A percentile compares a stretch with the other conserved stretches of the same genome.
Evolutionary conservation across 2,329 filamentous ascomycete genomes (phyloP).

Genomic region (Dryadomyces quercus-mongolicae): DNA sequence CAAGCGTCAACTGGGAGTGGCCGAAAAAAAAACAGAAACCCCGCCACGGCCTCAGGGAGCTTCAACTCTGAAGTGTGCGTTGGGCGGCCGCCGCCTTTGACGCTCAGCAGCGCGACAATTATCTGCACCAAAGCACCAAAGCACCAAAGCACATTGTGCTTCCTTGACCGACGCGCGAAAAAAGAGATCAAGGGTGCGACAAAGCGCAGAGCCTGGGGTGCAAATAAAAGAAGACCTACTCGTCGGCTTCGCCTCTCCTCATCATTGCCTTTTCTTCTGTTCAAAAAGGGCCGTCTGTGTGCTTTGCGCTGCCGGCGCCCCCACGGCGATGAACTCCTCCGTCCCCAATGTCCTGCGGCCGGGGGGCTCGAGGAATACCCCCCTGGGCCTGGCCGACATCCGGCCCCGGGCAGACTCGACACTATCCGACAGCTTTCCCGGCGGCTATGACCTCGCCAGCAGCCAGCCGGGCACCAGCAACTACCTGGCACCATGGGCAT

Average conservation of each 20-base stretch:
- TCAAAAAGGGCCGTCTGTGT: background rate
- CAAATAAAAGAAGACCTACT: too few relatives aligned
- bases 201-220: too few relatives aligned
- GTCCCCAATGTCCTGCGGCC: constrained; percentile 50
- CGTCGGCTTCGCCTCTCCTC: too few relatives aligned
- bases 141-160: background rate
- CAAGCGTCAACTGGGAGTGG: background rate
- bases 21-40: background rate
- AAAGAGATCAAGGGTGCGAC: background rate
- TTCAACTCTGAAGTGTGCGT: background rate
- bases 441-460: constrained; percentile 55
- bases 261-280: background rate
- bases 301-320: background rate
- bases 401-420: constrained; percentile 73
- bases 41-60: background rate
- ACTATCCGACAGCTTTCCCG: constrained; percentile 58
- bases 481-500: constrained; percentile 86
- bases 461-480: constrained; percentile 68
- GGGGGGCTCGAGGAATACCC: constrained; percentile 63
- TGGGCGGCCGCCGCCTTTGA: constrained; percentile 3
- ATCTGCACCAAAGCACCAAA: background rate
- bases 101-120: background rate
- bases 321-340: constrained; percentile 19
- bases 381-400: constrained; percentile 84
- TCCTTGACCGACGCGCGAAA: background rate